These are phyloP conservation scores for Penicillium argentinense DNA, from an alignment of 495 filamentous ascomycete species.

Conservation along the genomic window DNA sequence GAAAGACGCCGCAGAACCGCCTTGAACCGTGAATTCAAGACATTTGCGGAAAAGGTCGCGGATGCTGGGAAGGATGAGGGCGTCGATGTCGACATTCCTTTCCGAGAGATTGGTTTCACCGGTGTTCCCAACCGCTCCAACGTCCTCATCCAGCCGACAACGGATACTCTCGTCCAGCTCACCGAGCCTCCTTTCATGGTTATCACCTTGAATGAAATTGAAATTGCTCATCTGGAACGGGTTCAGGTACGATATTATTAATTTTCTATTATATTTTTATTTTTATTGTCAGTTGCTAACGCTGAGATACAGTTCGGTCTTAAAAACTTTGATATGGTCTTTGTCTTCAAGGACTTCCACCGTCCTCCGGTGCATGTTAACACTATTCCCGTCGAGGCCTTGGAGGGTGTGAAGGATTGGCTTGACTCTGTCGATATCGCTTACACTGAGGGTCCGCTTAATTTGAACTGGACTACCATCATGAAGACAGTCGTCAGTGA, in stretches of 20 bases:
- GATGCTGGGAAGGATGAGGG: slow-evolving; percentile 83
- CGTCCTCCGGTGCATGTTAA: slow-evolving; percentile 89
- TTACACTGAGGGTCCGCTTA: slow-evolving; percentile 91
- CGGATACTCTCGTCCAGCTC: slow-evolving; percentile 96
- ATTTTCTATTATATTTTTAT: neutral
- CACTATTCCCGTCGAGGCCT: slow-evolving; percentile 92
- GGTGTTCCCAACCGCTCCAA: slow-evolving; percentile 95
- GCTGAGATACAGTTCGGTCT: slow-evolving; percentile 86
- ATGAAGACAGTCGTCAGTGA: slow-evolving; percentile 98
- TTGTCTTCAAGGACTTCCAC: slow-evolving; percentile 95
- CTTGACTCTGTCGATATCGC: slow-evolving; percentile 92
- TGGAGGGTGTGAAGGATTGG: slow-evolving; percentile 98
- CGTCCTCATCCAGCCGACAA: slow-evolving; percentile 92
- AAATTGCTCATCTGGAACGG: slow-evolving; percentile 93
- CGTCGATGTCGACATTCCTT: slow-evolving; percentile 91
- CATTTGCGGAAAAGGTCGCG: slow-evolving; percentile 94
- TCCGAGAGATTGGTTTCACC: slow-evolving; percentile 93
- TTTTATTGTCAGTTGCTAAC: too few species aligned
- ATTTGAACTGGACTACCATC: slow-evolving; percentile 97
- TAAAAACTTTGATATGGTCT: slow-evolving; percentile 98
- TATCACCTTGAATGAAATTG: slow-evolving; percentile 90
- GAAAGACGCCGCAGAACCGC: slow-evolving; percentile 87
- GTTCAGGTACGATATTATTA: slow-evolving; percentile 61
- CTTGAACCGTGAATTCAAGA: slow-evolving; percentile 92
- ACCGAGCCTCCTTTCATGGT: slow-evolving; percentile 97